Conservation (phyloP, 148 eudicot species). For the Beta vulgaris region DNA sequence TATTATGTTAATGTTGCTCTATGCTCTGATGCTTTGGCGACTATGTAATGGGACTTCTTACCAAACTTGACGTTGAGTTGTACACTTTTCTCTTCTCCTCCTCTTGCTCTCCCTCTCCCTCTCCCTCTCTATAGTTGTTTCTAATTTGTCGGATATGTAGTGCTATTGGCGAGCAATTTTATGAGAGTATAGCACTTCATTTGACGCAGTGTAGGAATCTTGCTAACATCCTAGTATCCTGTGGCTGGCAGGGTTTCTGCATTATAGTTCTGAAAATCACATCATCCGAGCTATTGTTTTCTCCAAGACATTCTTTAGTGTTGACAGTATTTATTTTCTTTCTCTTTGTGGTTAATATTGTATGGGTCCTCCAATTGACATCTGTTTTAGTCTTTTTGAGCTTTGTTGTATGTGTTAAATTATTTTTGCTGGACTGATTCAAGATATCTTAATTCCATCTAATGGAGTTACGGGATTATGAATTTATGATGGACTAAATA, state of each 20-base stretch:
- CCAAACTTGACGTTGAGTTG: not conserved
- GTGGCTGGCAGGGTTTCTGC: not conserved
- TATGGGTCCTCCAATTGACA: not conserved
- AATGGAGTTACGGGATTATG: not conserved
- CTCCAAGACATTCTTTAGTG: not conserved
- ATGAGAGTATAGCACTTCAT: not conserved
- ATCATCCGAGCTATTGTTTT: not conserved
- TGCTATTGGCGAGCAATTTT: not conserved
- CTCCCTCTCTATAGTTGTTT: not conserved
- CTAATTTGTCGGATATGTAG: not conserved
- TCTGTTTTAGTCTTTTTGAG: not conserved
- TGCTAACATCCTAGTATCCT: not conserved
- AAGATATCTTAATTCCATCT: not conserved
- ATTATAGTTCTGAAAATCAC: not conserved
- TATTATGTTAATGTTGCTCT: not conserved
- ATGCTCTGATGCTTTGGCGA: not conserved
- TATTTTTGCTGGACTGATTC: not conserved
- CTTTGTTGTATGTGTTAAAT: not conserved
- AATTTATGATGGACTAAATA: not conserved
- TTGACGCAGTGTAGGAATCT: not conserved
- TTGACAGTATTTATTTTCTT: not conserved
- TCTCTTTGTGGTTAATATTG: not conserved
- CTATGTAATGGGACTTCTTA: not conserved
- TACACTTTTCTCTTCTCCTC: not conserved
- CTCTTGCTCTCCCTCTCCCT: not conserved